Conservation (phyloP, 805 yeast species). For the Vanderwaltozyma verrucispora region DNA sequence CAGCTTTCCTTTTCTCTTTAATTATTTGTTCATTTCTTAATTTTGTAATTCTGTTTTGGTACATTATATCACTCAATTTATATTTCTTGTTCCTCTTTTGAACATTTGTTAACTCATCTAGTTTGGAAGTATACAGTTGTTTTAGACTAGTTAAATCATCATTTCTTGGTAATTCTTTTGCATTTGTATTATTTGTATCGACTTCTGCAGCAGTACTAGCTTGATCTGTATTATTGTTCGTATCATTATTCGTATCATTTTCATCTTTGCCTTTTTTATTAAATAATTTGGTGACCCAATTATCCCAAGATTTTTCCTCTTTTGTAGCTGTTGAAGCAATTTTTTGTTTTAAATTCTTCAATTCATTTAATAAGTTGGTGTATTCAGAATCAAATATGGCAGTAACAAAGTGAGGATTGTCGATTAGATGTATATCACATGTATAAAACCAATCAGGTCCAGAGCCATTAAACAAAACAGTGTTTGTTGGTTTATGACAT, state of each 20-base stretch:
- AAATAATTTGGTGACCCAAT: conserved; percentile 25
- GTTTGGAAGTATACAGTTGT: conserved; percentile 8
- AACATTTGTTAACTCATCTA: conserved; percentile 14
- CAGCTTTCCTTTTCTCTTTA: conserved; percentile 8
- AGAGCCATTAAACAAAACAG: conserved; percentile 19
- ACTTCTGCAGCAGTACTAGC: no score
- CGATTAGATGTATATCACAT: conserved; percentile 27
- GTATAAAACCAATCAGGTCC: conserved; percentile 27
- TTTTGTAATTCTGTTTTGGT: conserved; percentile 15
- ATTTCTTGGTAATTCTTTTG: not conserved
- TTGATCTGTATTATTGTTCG: conserved; percentile 1
- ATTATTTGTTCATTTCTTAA: conserved; percentile 6
- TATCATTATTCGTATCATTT: not conserved
- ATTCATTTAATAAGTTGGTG: conserved; percentile 6
- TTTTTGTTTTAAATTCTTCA: conserved; percentile 13
- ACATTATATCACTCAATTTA: conserved; percentile 15
- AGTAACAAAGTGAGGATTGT: conserved; percentile 24
- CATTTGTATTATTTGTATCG: no score
- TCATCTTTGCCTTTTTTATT: conserved; percentile 6
- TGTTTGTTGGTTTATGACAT: conserved; percentile 20
- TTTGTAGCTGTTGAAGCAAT: conserved; percentile 5
- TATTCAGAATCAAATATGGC: conserved; percentile 22
- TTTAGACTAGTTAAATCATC: conserved; percentile 4
- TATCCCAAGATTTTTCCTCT: conserved; percentile 22
- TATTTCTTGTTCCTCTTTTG: conserved; percentile 13